A percentile compares a stretch with the other conserved stretches of the same genome.
Conservation (phyloP, 495 filamentous ascomycete species). For the Penicillium salamii region DNA sequence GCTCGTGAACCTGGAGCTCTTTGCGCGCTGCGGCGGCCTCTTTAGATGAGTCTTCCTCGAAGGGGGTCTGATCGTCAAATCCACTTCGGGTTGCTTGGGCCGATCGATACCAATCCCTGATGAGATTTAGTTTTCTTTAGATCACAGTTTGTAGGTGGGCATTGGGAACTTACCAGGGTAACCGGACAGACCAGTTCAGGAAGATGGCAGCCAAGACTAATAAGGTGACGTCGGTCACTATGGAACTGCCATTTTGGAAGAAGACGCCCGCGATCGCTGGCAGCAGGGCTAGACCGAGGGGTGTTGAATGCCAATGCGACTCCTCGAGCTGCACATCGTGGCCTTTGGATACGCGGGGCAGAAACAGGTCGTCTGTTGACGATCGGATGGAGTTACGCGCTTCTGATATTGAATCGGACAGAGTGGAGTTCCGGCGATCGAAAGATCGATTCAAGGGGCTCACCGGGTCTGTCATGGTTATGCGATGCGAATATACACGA, state of each 20-base stretch:
- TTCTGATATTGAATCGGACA: constrained; percentile 70
- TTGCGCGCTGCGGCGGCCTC: constrained; percentile 40
- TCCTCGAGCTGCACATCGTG: constrained; percentile 45
- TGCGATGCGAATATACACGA: too few species aligned
- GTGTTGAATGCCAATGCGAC: constrained; percentile 71
- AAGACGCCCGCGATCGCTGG: constrained; percentile 82
- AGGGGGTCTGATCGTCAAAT: constrained; percentile 31
- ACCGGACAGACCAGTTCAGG: constrained; percentile 86
- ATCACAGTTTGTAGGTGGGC: background rate
- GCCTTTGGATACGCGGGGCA: constrained; percentile 49
- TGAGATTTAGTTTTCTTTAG: constrained; percentile 1
- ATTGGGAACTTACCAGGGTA: constrained; percentile 68
- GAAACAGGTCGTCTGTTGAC: constrained; percentile 70
- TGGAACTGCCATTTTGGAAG: constrained; percentile 75
- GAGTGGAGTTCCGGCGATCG: constrained; percentile 60
- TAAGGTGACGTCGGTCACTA: constrained; percentile 82
- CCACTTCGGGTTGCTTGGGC: constrained; percentile 62
- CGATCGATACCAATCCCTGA: constrained; percentile 85
- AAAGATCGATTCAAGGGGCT: constrained; percentile 8
- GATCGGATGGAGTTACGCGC: constrained; percentile 62
- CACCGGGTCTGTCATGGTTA: constrained; percentile 20
- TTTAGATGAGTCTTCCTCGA: constrained; percentile 21
- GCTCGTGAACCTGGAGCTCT: constrained; percentile 73
- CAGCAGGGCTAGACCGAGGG: constrained; percentile 77
- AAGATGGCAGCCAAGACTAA: constrained; percentile 78